These are phyloP conservation scores for Xerocomus minutiporus DNA, from an alignment of 1,284 basidiomycete species.

Conservation along the genomic window DNA sequence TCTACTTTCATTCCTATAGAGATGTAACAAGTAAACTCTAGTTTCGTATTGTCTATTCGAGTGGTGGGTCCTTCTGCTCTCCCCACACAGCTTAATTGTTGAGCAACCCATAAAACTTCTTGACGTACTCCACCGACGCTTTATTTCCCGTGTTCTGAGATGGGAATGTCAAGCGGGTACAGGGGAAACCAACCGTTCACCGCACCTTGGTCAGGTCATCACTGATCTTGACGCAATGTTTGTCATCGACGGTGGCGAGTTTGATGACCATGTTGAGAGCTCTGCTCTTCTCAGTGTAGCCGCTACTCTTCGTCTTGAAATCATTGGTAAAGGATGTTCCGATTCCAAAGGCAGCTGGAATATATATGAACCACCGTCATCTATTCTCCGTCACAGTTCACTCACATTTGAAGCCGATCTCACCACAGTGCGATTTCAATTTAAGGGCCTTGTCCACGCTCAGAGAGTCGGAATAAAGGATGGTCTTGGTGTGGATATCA, in stretches of 20 bases:
- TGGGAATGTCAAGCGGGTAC: neutral
- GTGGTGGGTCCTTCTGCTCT: too few relatives aligned
- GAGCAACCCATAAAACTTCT: conserved; percentile 23
- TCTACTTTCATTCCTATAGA: neutral
- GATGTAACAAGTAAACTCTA: neutral
- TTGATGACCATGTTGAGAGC: conserved; percentile 94
- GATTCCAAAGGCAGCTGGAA: conserved; percentile 76
- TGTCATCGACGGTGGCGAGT: conserved; percentile 67
- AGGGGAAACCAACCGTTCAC: neutral
- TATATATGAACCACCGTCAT: neutral
- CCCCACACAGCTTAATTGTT: conserved; percentile 6
- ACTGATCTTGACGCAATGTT: conserved; percentile 85
- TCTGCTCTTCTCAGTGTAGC: conserved; percentile 60
- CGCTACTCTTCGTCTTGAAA: conserved; percentile 58
- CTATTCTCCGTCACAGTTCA: conserved; percentile 2
- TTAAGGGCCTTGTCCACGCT: conserved; percentile 66
- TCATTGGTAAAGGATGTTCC: conserved; percentile 91
- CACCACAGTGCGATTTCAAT: conserved; percentile 68
- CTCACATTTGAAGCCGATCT: conserved; percentile 71
- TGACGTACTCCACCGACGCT: conserved; percentile 23
- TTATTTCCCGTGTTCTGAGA: conserved; percentile 37
- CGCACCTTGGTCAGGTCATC: conserved; percentile 83
- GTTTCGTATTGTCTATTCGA: neutral
- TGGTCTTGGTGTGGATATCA: conserved; percentile 59
- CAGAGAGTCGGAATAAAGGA: conserved; percentile 83